Percentiles rank a stretch among this genome's conserved stretches.
Evolutionary conservation across 1,284 basidiomycete species (phyloP).

Genomic region (Heliocybe sulcata): DNA sequence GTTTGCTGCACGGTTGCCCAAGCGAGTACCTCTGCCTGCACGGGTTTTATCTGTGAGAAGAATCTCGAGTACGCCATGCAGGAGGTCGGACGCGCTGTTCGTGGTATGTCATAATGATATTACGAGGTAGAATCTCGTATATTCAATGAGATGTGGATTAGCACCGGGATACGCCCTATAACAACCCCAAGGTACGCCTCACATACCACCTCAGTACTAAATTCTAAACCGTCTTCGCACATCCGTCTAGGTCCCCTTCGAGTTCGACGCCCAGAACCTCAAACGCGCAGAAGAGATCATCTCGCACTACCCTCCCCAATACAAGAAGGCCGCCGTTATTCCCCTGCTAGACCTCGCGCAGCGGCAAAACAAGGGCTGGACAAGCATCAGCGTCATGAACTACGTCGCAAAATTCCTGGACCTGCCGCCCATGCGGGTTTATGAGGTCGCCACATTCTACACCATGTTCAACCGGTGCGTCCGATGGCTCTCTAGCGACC

Average conservation of each 20-base stretch:
- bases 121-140: background rate
- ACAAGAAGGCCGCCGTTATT: slow-evolving; percentile 97
- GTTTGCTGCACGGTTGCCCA: slow-evolving; percentile 18
- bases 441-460: slow-evolving; percentile 85
- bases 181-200: slow-evolving; percentile 73
- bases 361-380: slow-evolving; percentile 98
- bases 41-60: slow-evolving; percentile 17
- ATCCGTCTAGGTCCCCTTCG: slow-evolving; percentile 90
- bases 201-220: background rate
- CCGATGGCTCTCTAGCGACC: background rate
- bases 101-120: slow-evolving; percentile 31
- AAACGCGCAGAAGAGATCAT: slow-evolving; percentile 86
- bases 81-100: slow-evolving; percentile 46
- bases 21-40: slow-evolving; percentile 12
- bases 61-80: slow-evolving; percentile 29
- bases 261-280: slow-evolving; percentile 77
- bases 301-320: slow-evolving; percentile 90
- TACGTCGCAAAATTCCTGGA: slow-evolving; percentile 87
- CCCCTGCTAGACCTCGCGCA: slow-evolving; percentile 95
- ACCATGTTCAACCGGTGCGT: slow-evolving; percentile 93
- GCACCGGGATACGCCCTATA: slow-evolving; percentile 93
- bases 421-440: slow-evolving; percentile 95
- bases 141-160: slow-evolving; percentile 21
- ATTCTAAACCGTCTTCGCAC: background rate
- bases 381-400: slow-evolving; percentile 99